Evolutionary conservation across 2,329 filamentous ascomycete genomes (phyloP).

Genomic region (Sarocladium strictum): DNA sequence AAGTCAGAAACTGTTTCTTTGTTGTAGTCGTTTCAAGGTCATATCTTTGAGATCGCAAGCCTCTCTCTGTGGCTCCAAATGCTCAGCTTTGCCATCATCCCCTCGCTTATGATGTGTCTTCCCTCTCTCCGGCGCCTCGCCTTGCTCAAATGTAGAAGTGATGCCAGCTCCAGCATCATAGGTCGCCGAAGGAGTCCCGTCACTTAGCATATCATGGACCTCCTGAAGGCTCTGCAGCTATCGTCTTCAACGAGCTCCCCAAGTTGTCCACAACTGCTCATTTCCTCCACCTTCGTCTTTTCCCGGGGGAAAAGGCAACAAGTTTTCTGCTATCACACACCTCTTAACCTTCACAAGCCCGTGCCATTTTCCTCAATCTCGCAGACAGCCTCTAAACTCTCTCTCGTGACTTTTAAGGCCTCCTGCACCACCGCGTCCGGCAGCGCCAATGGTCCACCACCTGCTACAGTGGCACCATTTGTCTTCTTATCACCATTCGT

Average conservation of each 20-base stretch:
- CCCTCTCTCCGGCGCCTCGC: no score
- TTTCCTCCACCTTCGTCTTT: no score
- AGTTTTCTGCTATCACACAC: background rate
- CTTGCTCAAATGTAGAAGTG: no score
- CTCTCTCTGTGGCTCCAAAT: background rate
- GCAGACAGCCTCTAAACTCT: constrained; percentile 48
- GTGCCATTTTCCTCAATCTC: constrained; percentile 27
- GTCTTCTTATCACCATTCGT: constrained; percentile 17
- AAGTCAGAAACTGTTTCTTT: background rate
- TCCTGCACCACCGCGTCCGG: constrained; percentile 56
- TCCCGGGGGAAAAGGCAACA: background rate
- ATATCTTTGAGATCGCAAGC: background rate
- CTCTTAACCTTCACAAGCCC: constrained; percentile 3
- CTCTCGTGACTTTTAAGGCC: constrained; percentile 52
- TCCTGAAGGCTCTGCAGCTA: no score
- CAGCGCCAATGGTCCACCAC: constrained; percentile 41
- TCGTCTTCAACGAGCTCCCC: no score
- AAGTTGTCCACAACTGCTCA: no score
- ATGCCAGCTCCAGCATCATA: no score
- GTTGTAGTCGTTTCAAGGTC: background rate
- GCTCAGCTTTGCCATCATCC: no score
- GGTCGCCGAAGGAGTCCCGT: no score
- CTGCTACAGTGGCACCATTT: constrained; percentile 17
- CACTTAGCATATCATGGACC: no score
- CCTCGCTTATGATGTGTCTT: background rate